These are phyloP conservation scores for Scenedesmus sp. DNA, from an alignment of 163 green algal genomes.

Conservation along the genomic window DNA sequence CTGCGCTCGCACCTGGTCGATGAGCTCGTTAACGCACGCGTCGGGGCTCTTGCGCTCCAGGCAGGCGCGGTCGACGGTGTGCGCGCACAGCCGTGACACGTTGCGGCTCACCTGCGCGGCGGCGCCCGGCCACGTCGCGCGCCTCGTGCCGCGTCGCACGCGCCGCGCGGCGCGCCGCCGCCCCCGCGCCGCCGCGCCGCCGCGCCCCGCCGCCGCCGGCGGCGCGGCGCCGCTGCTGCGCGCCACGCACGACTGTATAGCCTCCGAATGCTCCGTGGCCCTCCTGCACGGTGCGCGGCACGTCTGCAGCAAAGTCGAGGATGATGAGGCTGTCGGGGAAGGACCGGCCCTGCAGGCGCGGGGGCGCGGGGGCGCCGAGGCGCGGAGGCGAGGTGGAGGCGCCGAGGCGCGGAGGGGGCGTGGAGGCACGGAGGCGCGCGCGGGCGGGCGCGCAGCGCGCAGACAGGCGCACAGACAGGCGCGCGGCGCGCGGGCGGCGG, in stretches of 20 bases:
- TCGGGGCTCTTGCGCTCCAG: not conserved
- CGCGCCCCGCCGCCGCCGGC: no score
- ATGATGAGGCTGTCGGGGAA: no score
- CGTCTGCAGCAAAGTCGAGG: constrained; percentile 1
- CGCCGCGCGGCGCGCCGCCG: not conserved
- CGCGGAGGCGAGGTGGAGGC: no score
- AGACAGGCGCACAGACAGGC: no score
- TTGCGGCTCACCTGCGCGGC: not conserved
- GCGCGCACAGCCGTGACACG: not conserved
- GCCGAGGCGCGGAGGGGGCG: no score
- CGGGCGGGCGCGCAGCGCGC: no score
- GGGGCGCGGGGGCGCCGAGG: no score
- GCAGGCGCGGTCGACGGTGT: not conserved
- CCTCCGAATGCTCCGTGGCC: not conserved
- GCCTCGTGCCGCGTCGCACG: no score
- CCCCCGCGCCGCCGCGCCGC: not conserved
- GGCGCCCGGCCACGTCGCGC: not conserved
- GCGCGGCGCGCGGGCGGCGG: no score
- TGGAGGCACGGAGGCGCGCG: no score
- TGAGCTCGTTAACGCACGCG: not conserved
- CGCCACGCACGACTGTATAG: not conserved
- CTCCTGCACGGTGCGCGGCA: not conserved
- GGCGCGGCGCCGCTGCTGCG: not conserved
- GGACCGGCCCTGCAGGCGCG: no score
- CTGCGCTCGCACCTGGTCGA: no score